These are phyloP conservation scores for Catunica adiposa DNA, from an alignment of 2,329 filamentous ascomycete species.

Conservation along the genomic window DNA sequence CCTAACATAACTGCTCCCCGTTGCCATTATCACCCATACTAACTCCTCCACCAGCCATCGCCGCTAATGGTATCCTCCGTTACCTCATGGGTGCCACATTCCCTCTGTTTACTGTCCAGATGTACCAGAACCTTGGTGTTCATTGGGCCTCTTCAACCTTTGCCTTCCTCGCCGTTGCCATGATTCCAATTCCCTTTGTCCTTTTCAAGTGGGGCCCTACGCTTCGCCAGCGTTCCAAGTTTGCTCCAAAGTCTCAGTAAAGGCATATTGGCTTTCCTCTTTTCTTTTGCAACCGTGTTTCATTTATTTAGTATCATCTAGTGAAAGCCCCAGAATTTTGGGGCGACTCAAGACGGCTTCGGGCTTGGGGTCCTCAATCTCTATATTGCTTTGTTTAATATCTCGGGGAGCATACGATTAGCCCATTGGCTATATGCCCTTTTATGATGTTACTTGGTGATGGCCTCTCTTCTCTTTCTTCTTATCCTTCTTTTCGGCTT, in stretches of 20 bases:
- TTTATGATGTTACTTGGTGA: background rate
- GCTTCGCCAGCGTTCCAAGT: constrained; percentile 19
- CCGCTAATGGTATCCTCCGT: constrained; percentile 41
- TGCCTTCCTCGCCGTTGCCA: constrained; percentile 29
- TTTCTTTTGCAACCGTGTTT: too few species aligned
- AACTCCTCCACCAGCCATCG: constrained; percentile 38
- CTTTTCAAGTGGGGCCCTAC: constrained; percentile 32
- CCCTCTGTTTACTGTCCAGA: constrained; percentile 44
- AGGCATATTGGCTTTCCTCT: background rate
- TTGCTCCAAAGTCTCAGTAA: background rate
- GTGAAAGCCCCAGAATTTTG: too few species aligned
- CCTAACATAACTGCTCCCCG: background rate
- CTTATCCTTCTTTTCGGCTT: too few species aligned
- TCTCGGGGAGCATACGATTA: too few species aligned
- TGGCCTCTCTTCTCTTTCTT: too few species aligned
- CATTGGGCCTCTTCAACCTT: constrained; percentile 31
- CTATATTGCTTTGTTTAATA: too few species aligned
- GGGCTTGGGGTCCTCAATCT: too few species aligned
- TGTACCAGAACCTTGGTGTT: constrained; percentile 29
- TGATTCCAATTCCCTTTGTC: constrained; percentile 37
- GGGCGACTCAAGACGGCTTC: too few species aligned
- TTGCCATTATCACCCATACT: constrained; percentile 15
- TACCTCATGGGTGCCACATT: constrained; percentile 41
- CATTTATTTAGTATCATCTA: too few species aligned
- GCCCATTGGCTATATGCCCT: background rate